phyloP scores from a whole-genome alignment of 345 rosid genomes.

The Limnanthes douglasii region DNA sequence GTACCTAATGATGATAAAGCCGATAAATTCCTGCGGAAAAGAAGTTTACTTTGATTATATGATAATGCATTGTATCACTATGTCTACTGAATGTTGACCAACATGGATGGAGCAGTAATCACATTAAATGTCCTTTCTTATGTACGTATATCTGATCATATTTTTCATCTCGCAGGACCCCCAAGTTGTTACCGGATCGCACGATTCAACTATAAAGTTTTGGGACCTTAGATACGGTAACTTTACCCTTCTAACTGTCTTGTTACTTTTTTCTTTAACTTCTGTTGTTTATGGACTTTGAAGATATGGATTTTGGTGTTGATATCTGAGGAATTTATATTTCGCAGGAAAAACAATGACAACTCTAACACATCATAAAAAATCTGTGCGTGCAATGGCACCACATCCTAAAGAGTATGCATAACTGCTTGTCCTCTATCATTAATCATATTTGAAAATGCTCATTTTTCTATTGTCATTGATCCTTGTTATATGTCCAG shows the following conservation, averaged over 20 bases:
- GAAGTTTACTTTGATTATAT: no score
- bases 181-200: constrained; percentile 97
- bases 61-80: no score
- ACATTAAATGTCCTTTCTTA: no score
- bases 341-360: constrained; percentile 78
- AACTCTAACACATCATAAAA: constrained; percentile 94
- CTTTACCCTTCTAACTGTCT: background rate
- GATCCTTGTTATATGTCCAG: constrained; percentile 21
- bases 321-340: no score
- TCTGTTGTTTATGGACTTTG: no score
- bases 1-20: no score
- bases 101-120: no score
- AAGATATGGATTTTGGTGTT: no score
- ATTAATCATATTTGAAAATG: constrained; percentile 3
- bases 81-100: no score
- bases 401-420: constrained; percentile 84
- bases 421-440: constrained; percentile 2
- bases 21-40: no score
- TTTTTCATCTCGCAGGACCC: constrained; percentile 71
- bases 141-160: no score
- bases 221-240: constrained; percentile 98
- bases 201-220: constrained; percentile 88
- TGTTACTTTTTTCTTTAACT: background rate
- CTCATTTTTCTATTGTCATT: constrained; percentile 1
- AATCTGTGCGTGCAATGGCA: constrained; percentile 96